Percentiles rank a stretch among this genome's conserved stretches.
phyloP scores from a whole-genome alignment of 1,139 yeast species.

The Blastobotrys capitulatus region DNA sequence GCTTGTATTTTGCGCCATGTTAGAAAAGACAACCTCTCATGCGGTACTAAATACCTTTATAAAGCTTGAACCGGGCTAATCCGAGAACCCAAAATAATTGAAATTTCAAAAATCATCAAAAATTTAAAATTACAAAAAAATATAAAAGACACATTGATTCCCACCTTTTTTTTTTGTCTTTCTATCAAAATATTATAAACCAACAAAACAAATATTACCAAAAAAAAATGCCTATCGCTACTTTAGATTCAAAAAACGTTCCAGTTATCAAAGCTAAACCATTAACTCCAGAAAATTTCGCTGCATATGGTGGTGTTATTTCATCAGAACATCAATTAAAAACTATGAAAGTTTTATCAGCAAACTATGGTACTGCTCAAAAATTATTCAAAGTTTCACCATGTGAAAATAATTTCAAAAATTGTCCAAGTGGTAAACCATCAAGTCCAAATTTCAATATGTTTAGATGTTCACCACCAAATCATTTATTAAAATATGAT shows the following conservation, averaged over 20 bases:
- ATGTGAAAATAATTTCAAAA: conserved; percentile 46
- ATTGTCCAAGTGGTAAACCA: conserved; percentile 43
- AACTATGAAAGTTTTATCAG: conserved; percentile 44
- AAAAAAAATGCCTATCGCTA: conserved; percentile 26
- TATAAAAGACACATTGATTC: conserved; percentile 3
- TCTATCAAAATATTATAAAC: not conserved
- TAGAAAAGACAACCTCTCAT: too few species aligned
- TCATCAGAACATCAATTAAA: conserved; percentile 50
- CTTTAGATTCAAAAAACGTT: conserved; percentile 16
- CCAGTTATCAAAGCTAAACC: conserved; percentile 31
- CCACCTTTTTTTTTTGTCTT: not conserved
- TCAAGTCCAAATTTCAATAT: conserved; percentile 73
- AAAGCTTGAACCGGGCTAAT: too few species aligned
- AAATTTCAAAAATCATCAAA: too few species aligned
- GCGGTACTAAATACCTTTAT: too few species aligned
- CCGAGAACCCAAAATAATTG: too few species aligned
- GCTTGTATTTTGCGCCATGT: too few species aligned
- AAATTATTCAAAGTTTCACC: conserved; percentile 73
- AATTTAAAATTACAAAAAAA: not conserved
- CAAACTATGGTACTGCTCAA: conserved; percentile 92
- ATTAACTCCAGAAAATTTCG: conserved; percentile 45
- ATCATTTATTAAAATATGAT: conserved; percentile 43
- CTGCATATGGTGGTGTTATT: conserved; percentile 49
- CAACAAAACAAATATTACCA: not conserved
- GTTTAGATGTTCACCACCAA: conserved; percentile 75